These are phyloP conservation scores for Citrullus mucosospermus DNA, from an alignment of 306 rosid species.

Conservation along the genomic window DNA sequence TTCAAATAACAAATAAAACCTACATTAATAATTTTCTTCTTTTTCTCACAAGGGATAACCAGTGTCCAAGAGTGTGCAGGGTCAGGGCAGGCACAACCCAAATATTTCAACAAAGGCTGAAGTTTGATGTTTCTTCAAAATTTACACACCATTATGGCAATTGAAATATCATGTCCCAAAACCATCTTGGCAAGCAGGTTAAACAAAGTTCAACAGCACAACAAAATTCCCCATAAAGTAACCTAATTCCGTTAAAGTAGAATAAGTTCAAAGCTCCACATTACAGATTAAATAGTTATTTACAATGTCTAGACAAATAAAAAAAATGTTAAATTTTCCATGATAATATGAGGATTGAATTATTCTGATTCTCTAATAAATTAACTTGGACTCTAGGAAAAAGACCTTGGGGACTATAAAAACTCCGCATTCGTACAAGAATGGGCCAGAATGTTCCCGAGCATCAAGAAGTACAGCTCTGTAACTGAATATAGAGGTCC, in stretches of 20 bases:
- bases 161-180: neutral
- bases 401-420: slow-evolving; percentile 90
- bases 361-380: neutral
- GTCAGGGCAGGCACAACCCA: neutral
- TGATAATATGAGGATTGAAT: neutral
- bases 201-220: neutral
- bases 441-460: slow-evolving; percentile 45
- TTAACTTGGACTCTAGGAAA: neutral
- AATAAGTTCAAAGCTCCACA: neutral
- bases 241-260: neutral
- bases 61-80: neutral
- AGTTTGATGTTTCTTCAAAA: neutral
- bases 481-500: slow-evolving; percentile 55
- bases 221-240: neutral
- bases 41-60: neutral
- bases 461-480: slow-evolving; percentile 80
- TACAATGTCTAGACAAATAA: neutral
- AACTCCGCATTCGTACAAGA: slow-evolving; percentile 70
- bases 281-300: neutral
- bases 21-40: neutral
- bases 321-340: neutral
- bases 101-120: neutral
- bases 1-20: neutral
- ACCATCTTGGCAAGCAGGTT: neutral
- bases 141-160: neutral